phyloP scores from a whole-genome alignment of 352 stramenopile genomes.

The Phytophthora litchii region DNA sequence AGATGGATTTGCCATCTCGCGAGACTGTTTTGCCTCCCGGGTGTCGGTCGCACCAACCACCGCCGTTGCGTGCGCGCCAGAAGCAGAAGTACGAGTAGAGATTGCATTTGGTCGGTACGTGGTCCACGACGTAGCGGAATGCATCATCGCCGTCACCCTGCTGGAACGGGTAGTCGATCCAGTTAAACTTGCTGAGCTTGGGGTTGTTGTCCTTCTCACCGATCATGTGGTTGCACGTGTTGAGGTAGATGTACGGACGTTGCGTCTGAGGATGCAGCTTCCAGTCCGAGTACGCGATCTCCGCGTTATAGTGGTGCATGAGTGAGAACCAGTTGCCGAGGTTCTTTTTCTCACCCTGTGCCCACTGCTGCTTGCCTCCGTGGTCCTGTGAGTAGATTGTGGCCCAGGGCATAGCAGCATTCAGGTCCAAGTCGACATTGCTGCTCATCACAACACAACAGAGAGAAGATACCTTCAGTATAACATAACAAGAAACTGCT shows the following conservation, averaged over 20 bases:
- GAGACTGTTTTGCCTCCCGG: conserved; percentile 53
- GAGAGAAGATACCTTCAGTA: conserved; percentile 2
- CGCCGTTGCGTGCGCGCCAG: conserved; percentile 76
- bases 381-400: conserved; percentile 79
- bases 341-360: conserved; percentile 84
- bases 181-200: conserved; percentile 76
- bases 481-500: background rate
- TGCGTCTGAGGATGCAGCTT: conserved; percentile 41
- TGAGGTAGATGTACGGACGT: conserved; percentile 82
- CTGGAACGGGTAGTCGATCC: conserved; percentile 84
- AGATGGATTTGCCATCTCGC: conserved; percentile 68
- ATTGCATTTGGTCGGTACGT: conserved; percentile 88
- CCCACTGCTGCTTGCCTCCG: conserved; percentile 78
- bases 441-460: conserved; percentile 20
- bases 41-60: conserved; percentile 75
- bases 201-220: conserved; percentile 85
- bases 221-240: conserved; percentile 92
- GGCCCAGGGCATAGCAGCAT: conserved; percentile 51
- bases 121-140: conserved; percentile 78
- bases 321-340: conserved; percentile 88
- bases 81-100: conserved; percentile 88
- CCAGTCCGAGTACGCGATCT: conserved; percentile 62
- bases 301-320: conserved; percentile 86
- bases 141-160: conserved; percentile 67
- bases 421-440: conserved; percentile 64